Conservation (phyloP, 345 rosid genomes). For the Populus davidiana region DNA sequence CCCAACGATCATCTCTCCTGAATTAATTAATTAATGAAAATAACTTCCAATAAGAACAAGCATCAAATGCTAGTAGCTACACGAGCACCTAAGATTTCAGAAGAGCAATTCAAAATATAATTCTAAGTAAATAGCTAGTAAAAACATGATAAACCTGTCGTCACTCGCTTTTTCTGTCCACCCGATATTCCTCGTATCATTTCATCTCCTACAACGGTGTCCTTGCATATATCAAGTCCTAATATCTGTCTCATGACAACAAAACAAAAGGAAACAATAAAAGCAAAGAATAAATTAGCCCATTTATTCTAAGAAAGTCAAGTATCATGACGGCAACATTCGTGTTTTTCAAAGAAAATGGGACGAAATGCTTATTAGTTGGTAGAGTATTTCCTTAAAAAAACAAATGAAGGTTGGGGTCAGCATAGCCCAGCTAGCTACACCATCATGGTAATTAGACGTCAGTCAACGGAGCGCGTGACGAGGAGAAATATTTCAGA, state of each 20-base stretch:
- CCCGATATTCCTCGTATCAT: conserved; percentile 89
- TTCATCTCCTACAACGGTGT: conserved; percentile 74
- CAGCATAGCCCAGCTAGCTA: neutral
- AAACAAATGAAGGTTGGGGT: neutral
- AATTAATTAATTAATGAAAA: neutral
- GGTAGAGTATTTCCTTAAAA: neutral
- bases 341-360: neutral
- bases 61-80: too few relatives aligned
- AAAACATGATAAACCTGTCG: conserved; percentile 53
- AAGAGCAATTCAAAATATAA: too few relatives aligned
- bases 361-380: neutral
- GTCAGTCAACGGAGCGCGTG: neutral
- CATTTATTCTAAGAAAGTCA: too few relatives aligned
- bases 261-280: neutral
- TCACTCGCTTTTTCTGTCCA: conserved; percentile 82
- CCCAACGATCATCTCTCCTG: conserved; percentile 97
- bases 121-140: neutral
- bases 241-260: conserved; percentile 44
- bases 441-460: neutral
- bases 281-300: neutral
- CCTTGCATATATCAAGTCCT: conserved; percentile 84
- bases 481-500: neutral
- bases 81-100: neutral
- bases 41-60: neutral
- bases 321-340: neutral